Evolutionary conservation across 805 yeast species (phyloP).

Genomic region (Metschnikowia matae): DNA sequence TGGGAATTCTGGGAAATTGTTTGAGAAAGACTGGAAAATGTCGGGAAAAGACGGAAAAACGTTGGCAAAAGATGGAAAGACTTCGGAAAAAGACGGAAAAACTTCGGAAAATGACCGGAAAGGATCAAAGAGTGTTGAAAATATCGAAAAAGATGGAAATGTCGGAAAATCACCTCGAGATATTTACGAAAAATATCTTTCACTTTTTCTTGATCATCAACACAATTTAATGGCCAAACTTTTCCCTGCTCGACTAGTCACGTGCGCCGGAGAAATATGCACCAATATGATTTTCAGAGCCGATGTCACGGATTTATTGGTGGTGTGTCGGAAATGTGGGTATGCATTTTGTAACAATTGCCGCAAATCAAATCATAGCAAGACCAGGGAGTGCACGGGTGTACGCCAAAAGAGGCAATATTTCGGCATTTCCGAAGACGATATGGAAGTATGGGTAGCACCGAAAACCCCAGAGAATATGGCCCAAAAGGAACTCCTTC

Average conservation of each 20-base stretch:
- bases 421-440: conserved; percentile 27
- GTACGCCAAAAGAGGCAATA: conserved; percentile 17
- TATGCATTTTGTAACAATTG: conserved; percentile 57
- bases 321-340: conserved; percentile 47
- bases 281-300: conserved; percentile 43
- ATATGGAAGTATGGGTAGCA: conserved; percentile 36
- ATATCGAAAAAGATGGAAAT: too few species aligned
- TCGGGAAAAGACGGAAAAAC: too few species aligned
- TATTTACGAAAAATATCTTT: conserved; percentile 24
- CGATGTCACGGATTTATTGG: conserved; percentile 42
- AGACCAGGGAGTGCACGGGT: conserved; percentile 41
- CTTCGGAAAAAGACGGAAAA: too few species aligned
- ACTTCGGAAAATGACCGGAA: too few species aligned
- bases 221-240: conserved; percentile 41
- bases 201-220: conserved; percentile 34
- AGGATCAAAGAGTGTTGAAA: too few species aligned
- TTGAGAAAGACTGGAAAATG: too few species aligned
- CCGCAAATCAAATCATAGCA: conserved; percentile 60
- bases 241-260: conserved; percentile 46
- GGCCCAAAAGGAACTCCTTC: conserved; percentile 17
- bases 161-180: neutral
- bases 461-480: conserved; percentile 24
- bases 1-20: too few species aligned
- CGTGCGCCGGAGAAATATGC: conserved; percentile 49
- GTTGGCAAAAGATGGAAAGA: too few species aligned